Conservation (phyloP, 192 early-diverging fungal species). For the Entomortierella chlamydospora region DNA sequence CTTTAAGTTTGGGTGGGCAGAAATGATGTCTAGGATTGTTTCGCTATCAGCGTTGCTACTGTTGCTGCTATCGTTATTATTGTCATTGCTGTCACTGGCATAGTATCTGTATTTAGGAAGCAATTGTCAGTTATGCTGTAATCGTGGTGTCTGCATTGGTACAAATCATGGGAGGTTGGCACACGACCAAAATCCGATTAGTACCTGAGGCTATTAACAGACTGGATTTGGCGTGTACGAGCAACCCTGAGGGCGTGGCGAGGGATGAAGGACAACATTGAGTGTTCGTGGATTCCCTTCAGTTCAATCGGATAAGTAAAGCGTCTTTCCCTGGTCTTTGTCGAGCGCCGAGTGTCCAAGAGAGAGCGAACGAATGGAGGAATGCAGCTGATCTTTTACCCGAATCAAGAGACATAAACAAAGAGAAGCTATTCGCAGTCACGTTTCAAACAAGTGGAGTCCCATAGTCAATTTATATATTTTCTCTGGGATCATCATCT, state of each 20-base stretch:
- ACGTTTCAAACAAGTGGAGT: background rate
- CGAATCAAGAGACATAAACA: constrained; percentile 3
- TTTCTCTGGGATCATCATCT: background rate
- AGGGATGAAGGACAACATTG: constrained; percentile 40
- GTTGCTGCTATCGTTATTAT: constrained; percentile 12
- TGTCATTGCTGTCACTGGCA: constrained; percentile 18
- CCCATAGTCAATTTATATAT: background rate
- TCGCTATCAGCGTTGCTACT: constrained; percentile 6
- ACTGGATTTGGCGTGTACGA: constrained; percentile 11
- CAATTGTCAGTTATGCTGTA: background rate
- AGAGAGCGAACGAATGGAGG: background rate
- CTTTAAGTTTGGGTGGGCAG: constrained; percentile 2
- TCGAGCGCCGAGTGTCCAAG: constrained; percentile 3
- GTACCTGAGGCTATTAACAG: constrained; percentile 34
- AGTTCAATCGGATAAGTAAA: background rate
- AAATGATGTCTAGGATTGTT: constrained; percentile 38
- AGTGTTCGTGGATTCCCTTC: background rate
- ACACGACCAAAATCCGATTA: background rate
- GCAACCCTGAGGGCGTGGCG: constrained; percentile 38
- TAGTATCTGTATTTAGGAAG: constrained; percentile 14
- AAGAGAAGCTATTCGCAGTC: background rate
- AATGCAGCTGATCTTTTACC: background rate
- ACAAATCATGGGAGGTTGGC: too few relatives aligned
- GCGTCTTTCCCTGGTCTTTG: background rate
- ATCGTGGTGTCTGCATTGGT: too few relatives aligned